Base-by-base conservation (phyloP, 768 basidiomycete genomes). In the Lactarius quietus region DNA sequence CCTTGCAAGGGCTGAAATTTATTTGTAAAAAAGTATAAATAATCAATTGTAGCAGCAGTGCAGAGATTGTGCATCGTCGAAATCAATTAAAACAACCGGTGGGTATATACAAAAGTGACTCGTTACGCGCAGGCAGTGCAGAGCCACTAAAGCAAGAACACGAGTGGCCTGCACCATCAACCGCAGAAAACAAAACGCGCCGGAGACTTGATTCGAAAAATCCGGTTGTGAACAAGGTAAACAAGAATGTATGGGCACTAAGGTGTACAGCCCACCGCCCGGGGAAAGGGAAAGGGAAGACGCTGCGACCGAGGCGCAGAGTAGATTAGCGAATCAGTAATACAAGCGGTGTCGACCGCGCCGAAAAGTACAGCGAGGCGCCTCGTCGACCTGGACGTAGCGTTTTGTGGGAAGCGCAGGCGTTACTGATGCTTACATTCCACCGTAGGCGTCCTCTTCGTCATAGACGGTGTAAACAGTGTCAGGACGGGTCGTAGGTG, bases 371-470 rank as follows among this genome's bases (percentile, higher is more conserved):
- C 36, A 57, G 45, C 39, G 43, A 31, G 28, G 58, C 38, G n/a
- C 61, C 23, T 63, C 59, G 54, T 67, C 62, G 6, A 59, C 59
- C 55, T 14, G 62, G 57, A 45, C 52, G 43, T 53, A 31, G 63
- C 15, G 39, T 53, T 36, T 48, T 43, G 38, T 6, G 9, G 23
- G 10, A 52, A 17, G 23, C 33, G 53, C 17, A 15, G 3, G 36
- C 12, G 10, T 17, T 26, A 51, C 26, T 35, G 17, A 31, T 12
- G 59, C 53, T 81, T 76, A 89, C 73, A 90, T 83, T 35, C 87
- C 89, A 29, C 82, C 86, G 69, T 90, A 90, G 54, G 85, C 87
- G 68, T 90, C 88, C 33, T 84, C 84, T 38, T 82, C 81, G 68
- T 86, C 81, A 68, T 89, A 90, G 61, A 80, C 41, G 52, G 79